These are phyloP conservation scores for Coemansia sp. DNA, from an alignment of 192 early-diverging fungal genomes.

Conservation along the genomic window DNA sequence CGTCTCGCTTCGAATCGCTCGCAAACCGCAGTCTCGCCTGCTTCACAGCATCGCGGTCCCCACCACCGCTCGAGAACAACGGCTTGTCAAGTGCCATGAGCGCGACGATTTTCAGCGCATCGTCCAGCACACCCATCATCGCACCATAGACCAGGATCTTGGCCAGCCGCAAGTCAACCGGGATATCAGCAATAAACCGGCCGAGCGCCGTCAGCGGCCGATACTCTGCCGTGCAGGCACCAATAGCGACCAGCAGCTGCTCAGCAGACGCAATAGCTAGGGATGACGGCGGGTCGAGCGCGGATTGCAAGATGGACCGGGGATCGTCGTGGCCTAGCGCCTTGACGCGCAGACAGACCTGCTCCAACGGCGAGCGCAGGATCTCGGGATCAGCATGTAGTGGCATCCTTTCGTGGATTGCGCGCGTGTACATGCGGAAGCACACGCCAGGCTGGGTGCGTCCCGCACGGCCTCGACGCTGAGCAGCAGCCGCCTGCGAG, in stretches of 20 bases:
- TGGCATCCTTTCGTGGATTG: conserved; percentile 59
- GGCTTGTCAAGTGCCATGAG: conserved; percentile 55
- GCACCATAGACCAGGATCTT: conserved; percentile 80
- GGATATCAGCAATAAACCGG: conserved; percentile 67
- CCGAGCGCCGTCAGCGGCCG: conserved; percentile 73
- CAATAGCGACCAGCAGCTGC: conserved; percentile 60
- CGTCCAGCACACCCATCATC: conserved; percentile 73
- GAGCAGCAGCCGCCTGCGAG: conserved; percentile 62
- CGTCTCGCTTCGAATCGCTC: conserved; percentile 47
- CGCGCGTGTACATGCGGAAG: conserved; percentile 70
- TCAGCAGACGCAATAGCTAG: conserved; percentile 62
- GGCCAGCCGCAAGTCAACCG: conserved; percentile 77
- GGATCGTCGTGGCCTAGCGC: conserved; percentile 68
- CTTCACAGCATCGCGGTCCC: background rate
- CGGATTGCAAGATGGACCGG: conserved; percentile 56
- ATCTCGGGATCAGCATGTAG: conserved; percentile 76
- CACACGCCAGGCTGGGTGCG: conserved; percentile 76
- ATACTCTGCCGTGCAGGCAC: conserved; percentile 55
- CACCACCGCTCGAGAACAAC: conserved; percentile 25
- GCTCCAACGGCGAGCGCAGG: conserved; percentile 78
- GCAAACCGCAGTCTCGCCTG: background rate
- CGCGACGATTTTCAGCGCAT: conserved; percentile 68
- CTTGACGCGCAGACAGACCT: conserved; percentile 75
- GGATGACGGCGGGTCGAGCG: conserved; percentile 70
- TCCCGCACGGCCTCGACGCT: conserved; percentile 85